These are phyloP conservation scores for Cyberlindnera mrakii DNA, from an alignment of 805 yeast genomes.

Conservation along the genomic window DNA sequence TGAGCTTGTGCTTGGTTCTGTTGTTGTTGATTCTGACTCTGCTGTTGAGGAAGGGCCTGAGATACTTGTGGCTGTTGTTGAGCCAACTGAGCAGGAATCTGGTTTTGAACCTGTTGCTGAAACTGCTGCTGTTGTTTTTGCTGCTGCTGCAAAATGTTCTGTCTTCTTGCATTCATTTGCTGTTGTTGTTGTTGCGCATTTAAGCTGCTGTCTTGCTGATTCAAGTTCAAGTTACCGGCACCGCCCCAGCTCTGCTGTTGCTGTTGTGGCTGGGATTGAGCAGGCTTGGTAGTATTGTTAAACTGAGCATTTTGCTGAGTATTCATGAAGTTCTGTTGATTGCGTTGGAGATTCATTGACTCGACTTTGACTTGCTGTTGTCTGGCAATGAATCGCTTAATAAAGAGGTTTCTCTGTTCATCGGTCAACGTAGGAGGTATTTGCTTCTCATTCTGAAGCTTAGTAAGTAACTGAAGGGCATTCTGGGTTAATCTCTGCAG, in stretches of 20 bases:
- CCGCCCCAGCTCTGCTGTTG: slow-evolving; percentile 8
- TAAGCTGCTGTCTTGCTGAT: background rate
- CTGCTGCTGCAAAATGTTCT: slow-evolving; percentile 7
- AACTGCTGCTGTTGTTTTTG: slow-evolving; percentile 13
- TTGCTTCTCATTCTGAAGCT: slow-evolving; percentile 21
- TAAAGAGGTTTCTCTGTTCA: slow-evolving; percentile 20
- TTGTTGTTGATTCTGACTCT: slow-evolving; percentile 16
- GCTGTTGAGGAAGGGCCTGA: slow-evolving; percentile 7
- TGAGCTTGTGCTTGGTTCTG: slow-evolving; percentile 15
- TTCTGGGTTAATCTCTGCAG: slow-evolving; percentile 18
- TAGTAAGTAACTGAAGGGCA: slow-evolving; percentile 19
- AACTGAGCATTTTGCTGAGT: slow-evolving; percentile 1
- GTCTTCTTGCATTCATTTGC: slow-evolving; percentile 8
- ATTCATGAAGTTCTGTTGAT: background rate
- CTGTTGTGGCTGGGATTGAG: slow-evolving; percentile 7
- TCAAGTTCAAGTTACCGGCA: slow-evolving; percentile 1
- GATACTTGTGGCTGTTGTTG: slow-evolving; percentile 8
- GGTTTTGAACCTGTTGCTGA: slow-evolving; percentile 13
- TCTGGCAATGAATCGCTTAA: slow-evolving; percentile 20
- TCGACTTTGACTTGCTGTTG: slow-evolving; percentile 20
- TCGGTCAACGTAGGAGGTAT: slow-evolving; percentile 17
- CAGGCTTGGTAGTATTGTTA: slow-evolving; percentile 1
- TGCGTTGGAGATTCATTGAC: slow-evolving; percentile 1
- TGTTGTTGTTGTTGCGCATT: slow-evolving; percentile 4
- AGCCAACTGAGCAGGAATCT: slow-evolving; percentile 5